Base-by-base conservation (phyloP, 768 basidiomycete genomes). In the Lactarius vividus region DNA sequence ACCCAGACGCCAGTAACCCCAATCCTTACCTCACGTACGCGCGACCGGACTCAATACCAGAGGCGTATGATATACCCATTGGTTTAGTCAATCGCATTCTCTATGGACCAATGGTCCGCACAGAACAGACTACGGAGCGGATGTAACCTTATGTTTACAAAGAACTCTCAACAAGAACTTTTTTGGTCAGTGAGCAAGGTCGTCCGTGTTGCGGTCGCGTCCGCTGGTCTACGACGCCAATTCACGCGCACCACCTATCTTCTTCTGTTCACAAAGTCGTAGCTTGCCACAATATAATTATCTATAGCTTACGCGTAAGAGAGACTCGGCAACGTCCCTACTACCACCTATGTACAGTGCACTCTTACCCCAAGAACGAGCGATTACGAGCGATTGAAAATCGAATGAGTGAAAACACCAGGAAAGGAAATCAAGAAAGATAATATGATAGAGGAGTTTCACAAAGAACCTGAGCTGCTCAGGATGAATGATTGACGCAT, bases 11-110 rank as follows among this genome's bases (percentile, higher is more conserved):
- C 31, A 69, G 71, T 52, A 71, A 65, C 0, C 69, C 70, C 10
- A 77, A 78, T 69, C 79, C 84, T 23, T 89, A 89, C 70, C 71
- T 83, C 58, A 77, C 74, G 10, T 79, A 84, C 46, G 80, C 83
- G 2, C 74, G 80, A 60, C 72, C 78, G 1, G 75, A 79, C 66
- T 77, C 83, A 31, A 79, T 84, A 18, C 87, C 89, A 4, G 86
- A 87, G 64, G 75, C 90, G 44, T 91, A 91, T 74, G 93, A 95
- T 74, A 84, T 94, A 68, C 93, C 93, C 4, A 85, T 92, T 59
- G 88, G 89, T 15, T 73, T 92, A 53, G 89, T 94, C 35, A 93
- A 93, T 71, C 85, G 88, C 58, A 85, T 91, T 56, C 71, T 90
- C 37, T 92, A 92, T 44, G 67, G 16, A 16, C 20, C 31, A 15